These are phyloP conservation scores for Trichoderma arundinaceum DNA, from an alignment of 2,329 filamentous ascomycete species.

Conservation along the genomic window DNA sequence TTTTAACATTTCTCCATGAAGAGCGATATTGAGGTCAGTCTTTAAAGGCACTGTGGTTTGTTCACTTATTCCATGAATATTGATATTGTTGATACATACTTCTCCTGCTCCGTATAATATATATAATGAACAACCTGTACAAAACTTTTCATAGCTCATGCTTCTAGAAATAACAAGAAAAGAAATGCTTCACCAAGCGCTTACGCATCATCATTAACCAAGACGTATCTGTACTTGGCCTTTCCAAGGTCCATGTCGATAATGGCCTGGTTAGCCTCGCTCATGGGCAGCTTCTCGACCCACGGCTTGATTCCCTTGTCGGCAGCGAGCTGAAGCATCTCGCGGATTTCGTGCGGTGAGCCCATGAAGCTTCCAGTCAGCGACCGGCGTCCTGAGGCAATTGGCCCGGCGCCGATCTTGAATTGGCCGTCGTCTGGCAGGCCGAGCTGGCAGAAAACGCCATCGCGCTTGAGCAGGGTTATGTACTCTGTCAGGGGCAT, in stretches of 20 bases:
- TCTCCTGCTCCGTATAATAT: neutral
- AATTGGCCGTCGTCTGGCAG: slow-evolving; percentile 33
- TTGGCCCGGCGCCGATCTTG: slow-evolving; percentile 50
- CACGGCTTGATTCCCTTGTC: slow-evolving; percentile 63
- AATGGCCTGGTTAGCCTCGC: slow-evolving; percentile 59
- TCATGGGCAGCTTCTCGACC: slow-evolving; percentile 61
- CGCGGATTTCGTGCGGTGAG: slow-evolving; percentile 59
- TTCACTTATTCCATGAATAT: neutral
- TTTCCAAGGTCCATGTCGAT: slow-evolving; percentile 62
- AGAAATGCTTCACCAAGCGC: neutral
- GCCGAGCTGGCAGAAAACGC: slow-evolving; percentile 70
- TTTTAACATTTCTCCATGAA: no score
- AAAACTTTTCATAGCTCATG: neutral
- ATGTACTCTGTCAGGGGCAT: slow-evolving; percentile 70
- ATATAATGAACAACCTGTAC: neutral
- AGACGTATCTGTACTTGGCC: slow-evolving; percentile 54
- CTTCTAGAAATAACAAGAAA: neutral
- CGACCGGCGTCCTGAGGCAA: slow-evolving; percentile 46
- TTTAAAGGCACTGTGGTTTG: neutral
- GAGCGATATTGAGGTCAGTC: neutral
- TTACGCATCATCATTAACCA: slow-evolving; percentile 47
- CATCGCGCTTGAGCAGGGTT: slow-evolving; percentile 61
- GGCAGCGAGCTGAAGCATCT: slow-evolving; percentile 64
- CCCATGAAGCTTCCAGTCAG: slow-evolving; percentile 57
- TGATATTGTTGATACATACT: neutral